Evolutionary conservation across 1,139 yeast genomes (phyloP).

Genomic region (Pneumocystis murina): DNA sequence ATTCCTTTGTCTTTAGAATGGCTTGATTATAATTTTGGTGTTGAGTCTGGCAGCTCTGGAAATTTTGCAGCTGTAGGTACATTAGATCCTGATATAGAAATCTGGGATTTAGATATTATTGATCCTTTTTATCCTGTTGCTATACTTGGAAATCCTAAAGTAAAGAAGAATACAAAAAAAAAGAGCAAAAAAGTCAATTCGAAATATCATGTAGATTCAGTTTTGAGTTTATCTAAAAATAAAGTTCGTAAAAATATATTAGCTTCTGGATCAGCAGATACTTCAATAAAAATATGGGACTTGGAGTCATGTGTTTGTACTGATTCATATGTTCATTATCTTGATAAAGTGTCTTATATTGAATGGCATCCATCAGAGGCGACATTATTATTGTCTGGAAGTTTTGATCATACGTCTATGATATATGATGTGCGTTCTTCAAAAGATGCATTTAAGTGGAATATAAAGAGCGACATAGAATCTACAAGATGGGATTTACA

Average conservation of each 20-base stretch:
- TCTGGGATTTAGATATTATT: slow-evolving; percentile 86
- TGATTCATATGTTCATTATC: slow-evolving; percentile 35
- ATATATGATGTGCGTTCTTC: slow-evolving; percentile 70
- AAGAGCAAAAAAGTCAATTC: slow-evolving; percentile 41
- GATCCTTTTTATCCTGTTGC: slow-evolving; percentile 93
- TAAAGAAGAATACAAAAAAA: slow-evolving; percentile 20
- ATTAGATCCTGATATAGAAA: slow-evolving; percentile 91
- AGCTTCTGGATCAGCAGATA: slow-evolving; percentile 91
- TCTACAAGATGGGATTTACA: slow-evolving; percentile 49
- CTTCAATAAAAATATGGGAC: slow-evolving; percentile 93
- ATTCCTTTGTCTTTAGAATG: slow-evolving; percentile 96
- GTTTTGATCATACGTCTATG: slow-evolving; percentile 73
- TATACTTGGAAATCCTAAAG: slow-evolving; percentile 46
- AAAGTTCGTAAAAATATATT: slow-evolving; percentile 66
- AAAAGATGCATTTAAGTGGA: slow-evolving; percentile 49
- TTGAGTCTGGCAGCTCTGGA: slow-evolving; percentile 32
- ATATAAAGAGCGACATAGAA: slow-evolving; percentile 70
- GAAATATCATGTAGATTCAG: slow-evolving; percentile 87
- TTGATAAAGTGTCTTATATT: slow-evolving; percentile 69
- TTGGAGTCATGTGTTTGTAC: slow-evolving; percentile 61
- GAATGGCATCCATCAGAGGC: slow-evolving; percentile 72
- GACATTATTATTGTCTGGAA: slow-evolving; percentile 78
- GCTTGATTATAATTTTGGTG: slow-evolving; percentile 48
- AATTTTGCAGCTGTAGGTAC: slow-evolving; percentile 95
- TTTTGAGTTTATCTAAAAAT: slow-evolving; percentile 74